Evolutionary conservation across 768 basidiomycete genomes (phyloP).

Genomic region (Suillus placidus): DNA sequence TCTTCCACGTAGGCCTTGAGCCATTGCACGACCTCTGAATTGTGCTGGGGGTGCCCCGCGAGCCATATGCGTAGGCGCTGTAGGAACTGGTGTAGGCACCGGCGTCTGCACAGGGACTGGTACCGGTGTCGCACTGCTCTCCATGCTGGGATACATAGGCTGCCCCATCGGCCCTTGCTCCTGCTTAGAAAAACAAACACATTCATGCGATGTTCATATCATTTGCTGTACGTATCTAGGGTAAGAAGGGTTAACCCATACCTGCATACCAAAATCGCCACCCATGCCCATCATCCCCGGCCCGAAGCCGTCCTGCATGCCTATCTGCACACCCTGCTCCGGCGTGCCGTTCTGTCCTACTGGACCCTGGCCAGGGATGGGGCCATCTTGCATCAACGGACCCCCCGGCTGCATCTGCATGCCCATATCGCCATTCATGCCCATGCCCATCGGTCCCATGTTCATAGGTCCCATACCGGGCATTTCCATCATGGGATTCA

Average conservation of each 20-base stretch:
- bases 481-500: constrained; percentile 84
- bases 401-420: constrained; percentile 51
- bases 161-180: constrained; percentile 65
- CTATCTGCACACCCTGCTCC: constrained; percentile 42
- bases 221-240: constrained; percentile 40
- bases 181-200: constrained; percentile 38
- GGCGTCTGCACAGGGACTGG: constrained; percentile 43
- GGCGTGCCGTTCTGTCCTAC: constrained; percentile 41
- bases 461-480: constrained; percentile 58
- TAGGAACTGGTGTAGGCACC: constrained; percentile 32
- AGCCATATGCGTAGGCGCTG: constrained; percentile 30
- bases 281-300: constrained; percentile 70
- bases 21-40: constrained; percentile 48
- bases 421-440: constrained; percentile 68
- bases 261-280: constrained; percentile 76
- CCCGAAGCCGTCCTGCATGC: constrained; percentile 45
- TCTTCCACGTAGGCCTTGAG: constrained; percentile 46
- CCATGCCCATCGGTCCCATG: constrained; percentile 54
- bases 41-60: constrained; percentile 40
- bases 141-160: constrained; percentile 75
- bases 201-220: constrained; percentile 30
- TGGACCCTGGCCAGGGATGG: constrained; percentile 35
- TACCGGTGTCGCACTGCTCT: constrained; percentile 51
- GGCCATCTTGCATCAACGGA: constrained; percentile 56
- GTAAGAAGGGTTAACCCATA: constrained; percentile 41